phyloP scores from a whole-genome alignment of 1,139 yeast genomes.

The Chernovozyma sophiae-reginae region DNA sequence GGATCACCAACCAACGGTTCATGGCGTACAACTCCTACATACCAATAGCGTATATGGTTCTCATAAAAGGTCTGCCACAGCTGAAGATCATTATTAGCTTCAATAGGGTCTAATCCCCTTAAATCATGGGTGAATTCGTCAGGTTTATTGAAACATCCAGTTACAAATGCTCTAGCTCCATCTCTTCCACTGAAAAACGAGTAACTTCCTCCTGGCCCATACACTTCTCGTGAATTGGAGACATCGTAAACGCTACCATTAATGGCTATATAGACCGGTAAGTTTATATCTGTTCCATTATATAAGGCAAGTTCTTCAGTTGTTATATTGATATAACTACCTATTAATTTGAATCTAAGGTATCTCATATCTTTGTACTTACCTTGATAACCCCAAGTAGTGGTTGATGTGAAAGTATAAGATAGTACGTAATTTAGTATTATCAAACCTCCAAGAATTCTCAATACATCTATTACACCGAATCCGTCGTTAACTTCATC shows the following conservation, averaged over 20 bases:
- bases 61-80: constrained; percentile 55
- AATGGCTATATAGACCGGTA: constrained; percentile 64
- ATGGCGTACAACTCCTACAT: constrained; percentile 54
- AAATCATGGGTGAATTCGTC: constrained; percentile 65
- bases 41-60: constrained; percentile 53
- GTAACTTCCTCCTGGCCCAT: constrained; percentile 68
- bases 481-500: constrained; percentile 11
- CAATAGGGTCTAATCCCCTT: constrained; percentile 49
- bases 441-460: constrained; percentile 46
- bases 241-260: constrained; percentile 74
- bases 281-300: constrained; percentile 46
- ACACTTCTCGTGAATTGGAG: constrained; percentile 45
- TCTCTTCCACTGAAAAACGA: constrained; percentile 62
- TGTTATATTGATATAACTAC: constrained; percentile 27
- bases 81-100: constrained; percentile 25
- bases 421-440: constrained; percentile 47
- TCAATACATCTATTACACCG: constrained; percentile 35
- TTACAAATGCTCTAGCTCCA: constrained; percentile 69
- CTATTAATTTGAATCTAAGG: constrained; percentile 7
- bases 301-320: constrained; percentile 45
- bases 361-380: constrained; percentile 42
- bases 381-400: constrained; percentile 56
- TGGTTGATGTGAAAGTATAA: constrained; percentile 44
- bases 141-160: constrained; percentile 63
- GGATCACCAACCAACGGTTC: constrained; percentile 29